Evolutionary conservation across 2,329 filamentous ascomycete genomes (phyloP).

Genomic region (Penicillium hesseltinei): DNA sequence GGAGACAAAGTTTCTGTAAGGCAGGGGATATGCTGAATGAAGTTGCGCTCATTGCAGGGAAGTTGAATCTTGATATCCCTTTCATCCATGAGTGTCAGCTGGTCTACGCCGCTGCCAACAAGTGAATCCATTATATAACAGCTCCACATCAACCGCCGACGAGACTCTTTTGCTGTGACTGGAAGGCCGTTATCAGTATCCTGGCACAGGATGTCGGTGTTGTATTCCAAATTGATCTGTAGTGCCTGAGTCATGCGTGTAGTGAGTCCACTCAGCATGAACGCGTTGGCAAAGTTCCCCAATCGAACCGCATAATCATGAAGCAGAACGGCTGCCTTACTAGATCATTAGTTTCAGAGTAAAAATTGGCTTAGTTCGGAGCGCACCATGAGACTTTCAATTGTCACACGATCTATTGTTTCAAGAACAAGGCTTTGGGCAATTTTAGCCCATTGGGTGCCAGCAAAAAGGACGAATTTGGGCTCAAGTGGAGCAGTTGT

Average conservation of each 20-base stretch:
- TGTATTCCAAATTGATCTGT: slow-evolving; percentile 34
- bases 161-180: slow-evolving; percentile 27
- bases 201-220: slow-evolving; percentile 30
- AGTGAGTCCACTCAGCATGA: slow-evolving; percentile 33
- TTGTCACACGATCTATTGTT: slow-evolving; percentile 16
- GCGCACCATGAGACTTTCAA: slow-evolving; percentile 26
- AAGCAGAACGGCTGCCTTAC: slow-evolving; percentile 27
- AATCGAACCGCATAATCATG: slow-evolving; percentile 33
- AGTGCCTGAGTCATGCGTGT: slow-evolving; percentile 32
- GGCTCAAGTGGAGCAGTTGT: slow-evolving; percentile 11
- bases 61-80: slow-evolving; percentile 34
- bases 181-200: slow-evolving; percentile 18
- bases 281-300: slow-evolving; percentile 34
- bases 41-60: slow-evolving; percentile 32
- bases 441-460: slow-evolving; percentile 19
- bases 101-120: slow-evolving; percentile 32
- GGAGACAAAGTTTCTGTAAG: slow-evolving; percentile 29
- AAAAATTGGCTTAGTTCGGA: background rate
- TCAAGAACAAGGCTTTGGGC: slow-evolving; percentile 23
- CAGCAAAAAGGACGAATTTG: slow-evolving; percentile 15
- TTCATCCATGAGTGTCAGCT: slow-evolving; percentile 31
- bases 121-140: slow-evolving; percentile 32
- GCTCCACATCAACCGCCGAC: slow-evolving; percentile 33
- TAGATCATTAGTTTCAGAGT: background rate
- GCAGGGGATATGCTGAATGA: slow-evolving; percentile 28